Evolutionary conservation across 208 protist species (phyloP).

Genomic region (Trypanosoma vivax): DNA sequence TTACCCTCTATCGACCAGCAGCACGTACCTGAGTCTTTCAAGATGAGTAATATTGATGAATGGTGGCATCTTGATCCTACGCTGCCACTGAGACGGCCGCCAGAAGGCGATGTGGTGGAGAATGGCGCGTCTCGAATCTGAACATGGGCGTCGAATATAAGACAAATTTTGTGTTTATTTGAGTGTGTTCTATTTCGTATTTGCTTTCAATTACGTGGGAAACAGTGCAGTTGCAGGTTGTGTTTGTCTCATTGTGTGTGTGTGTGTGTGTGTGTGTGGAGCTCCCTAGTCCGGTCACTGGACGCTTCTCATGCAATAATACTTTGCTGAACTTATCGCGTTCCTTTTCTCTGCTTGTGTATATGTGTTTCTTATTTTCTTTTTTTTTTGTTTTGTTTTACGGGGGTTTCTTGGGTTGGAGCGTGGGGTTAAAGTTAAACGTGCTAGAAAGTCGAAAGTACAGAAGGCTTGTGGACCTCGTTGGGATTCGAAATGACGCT

Average conservation of each 20-base stretch:
- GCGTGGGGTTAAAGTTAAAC: not conserved
- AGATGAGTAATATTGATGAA: slow-evolving; percentile 76
- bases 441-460: not conserved
- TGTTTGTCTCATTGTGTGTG: slow-evolving; percentile 1
- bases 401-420: not conserved
- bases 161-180: too few species aligned
- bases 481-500: slow-evolving; percentile 2
- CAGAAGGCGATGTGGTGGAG: slow-evolving; percentile 18
- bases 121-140: too few species aligned
- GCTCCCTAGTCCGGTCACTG: not conserved
- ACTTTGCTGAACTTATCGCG: not conserved
- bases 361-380: not conserved
- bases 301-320: not conserved
- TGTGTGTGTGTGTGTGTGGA: not conserved
- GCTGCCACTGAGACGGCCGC: slow-evolving; percentile 16
- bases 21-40: slow-evolving; percentile 43
- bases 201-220: too few species aligned
- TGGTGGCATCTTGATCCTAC: slow-evolving; percentile 63
- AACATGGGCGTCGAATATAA: too few species aligned
- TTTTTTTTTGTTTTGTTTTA: slow-evolving; percentile 2
- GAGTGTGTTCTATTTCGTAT: too few species aligned
- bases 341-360: not conserved
- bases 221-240: not conserved
- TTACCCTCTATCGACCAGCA: slow-evolving; percentile 17
- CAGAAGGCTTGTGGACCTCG: not conserved